phyloP scores from a whole-genome alignment of 805 yeast species.

The Cyberlindnera mycetangii region DNA sequence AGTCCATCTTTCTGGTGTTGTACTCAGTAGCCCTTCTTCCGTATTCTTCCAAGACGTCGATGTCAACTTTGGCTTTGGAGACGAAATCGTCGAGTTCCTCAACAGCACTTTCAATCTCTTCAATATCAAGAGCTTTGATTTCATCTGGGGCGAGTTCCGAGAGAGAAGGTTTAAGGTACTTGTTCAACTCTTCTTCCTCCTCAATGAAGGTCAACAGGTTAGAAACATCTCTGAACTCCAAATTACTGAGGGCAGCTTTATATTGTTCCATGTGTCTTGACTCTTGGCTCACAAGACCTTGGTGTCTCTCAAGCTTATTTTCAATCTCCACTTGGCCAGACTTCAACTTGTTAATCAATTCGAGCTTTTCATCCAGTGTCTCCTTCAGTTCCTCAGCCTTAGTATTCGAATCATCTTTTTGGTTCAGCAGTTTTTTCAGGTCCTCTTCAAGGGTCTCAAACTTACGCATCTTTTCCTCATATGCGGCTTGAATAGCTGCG shows the following conservation, averaged over 20 bases:
- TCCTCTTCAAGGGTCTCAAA: conserved; percentile 34
- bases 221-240: conserved; percentile 53
- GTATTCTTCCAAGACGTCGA: conserved; percentile 75
- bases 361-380: conserved; percentile 37
- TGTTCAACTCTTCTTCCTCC: conserved; percentile 31
- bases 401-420: conserved; percentile 38
- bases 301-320: conserved; percentile 59
- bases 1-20: conserved; percentile 56
- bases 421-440: conserved; percentile 29
- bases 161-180: conserved; percentile 29
- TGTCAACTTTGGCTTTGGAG: conserved; percentile 58
- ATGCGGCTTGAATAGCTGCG: conserved; percentile 30
- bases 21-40: conserved; percentile 64
- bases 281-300: conserved; percentile 39
- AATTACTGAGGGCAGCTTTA: conserved; percentile 36
- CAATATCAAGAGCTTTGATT: conserved; percentile 44
- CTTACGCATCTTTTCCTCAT: conserved; percentile 26
- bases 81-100: conserved; percentile 53
- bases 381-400: conserved; percentile 41
- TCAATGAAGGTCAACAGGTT: conserved; percentile 22
- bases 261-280: conserved; percentile 34
- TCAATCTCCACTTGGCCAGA: conserved; percentile 66
- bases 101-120: conserved; percentile 48
- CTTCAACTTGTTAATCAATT: conserved; percentile 51
- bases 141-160: conserved; percentile 50